Evolutionary conservation across 352 stramenopile genomes (phyloP).

Genomic region (Elongisporangium anandrum): DNA sequence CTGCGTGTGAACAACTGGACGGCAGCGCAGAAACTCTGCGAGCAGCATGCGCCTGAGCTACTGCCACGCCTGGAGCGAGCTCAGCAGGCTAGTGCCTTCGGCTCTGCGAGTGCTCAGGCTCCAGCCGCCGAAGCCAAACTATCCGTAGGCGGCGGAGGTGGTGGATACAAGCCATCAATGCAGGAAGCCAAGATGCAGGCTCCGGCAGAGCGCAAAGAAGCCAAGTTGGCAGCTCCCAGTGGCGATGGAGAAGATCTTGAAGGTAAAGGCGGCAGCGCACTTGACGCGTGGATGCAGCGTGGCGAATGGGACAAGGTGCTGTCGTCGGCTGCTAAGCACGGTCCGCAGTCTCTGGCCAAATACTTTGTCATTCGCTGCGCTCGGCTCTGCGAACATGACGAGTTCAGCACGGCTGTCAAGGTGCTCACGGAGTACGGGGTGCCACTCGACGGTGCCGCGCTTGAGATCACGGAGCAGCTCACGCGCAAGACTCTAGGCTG

Average conservation of each 20-base stretch:
- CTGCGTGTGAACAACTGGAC: slow-evolving; percentile 74
- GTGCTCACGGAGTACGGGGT: slow-evolving; percentile 75
- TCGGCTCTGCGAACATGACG: slow-evolving; percentile 67
- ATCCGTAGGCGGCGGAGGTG: neutral
- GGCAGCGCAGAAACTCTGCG: slow-evolving; percentile 69
- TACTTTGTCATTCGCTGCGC: slow-evolving; percentile 81
- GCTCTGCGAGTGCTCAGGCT: slow-evolving; percentile 11
- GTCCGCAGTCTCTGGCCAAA: slow-evolving; percentile 69
- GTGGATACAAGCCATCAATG: slow-evolving; percentile 48
- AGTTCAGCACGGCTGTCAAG: slow-evolving; percentile 73
- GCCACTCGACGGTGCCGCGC: slow-evolving; percentile 45
- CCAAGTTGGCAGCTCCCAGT: slow-evolving; percentile 29
- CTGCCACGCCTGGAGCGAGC: slow-evolving; percentile 75
- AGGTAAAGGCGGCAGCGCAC: slow-evolving; percentile 38
- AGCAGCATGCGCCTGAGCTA: slow-evolving; percentile 77
- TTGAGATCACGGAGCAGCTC: slow-evolving; percentile 56
- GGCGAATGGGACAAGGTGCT: slow-evolving; percentile 93
- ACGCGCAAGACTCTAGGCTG: slow-evolving; percentile 51
- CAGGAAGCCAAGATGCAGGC: slow-evolving; percentile 43
- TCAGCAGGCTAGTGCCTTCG: slow-evolving; percentile 79
- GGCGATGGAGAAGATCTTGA: slow-evolving; percentile 28
- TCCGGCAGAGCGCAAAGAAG: slow-evolving; percentile 43
- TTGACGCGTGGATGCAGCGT: slow-evolving; percentile 91
- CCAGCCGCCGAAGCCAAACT: slow-evolving; percentile 45
- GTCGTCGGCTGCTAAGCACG: slow-evolving; percentile 77